These are phyloP conservation scores for Fusarium torulosum DNA, from an alignment of 2,329 filamentous ascomycete genomes.

Conservation along the genomic window DNA sequence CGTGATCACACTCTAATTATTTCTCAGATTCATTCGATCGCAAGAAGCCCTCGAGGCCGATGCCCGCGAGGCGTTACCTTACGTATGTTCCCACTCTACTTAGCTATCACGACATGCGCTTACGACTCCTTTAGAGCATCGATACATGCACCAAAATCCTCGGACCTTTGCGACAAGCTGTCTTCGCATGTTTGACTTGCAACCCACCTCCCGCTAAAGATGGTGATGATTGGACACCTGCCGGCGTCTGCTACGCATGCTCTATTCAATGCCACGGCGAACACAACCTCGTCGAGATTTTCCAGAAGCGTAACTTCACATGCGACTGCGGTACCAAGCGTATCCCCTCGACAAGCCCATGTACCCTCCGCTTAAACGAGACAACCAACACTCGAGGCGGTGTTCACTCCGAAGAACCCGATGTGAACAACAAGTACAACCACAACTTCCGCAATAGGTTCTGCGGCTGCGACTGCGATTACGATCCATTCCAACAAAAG, in stretches of 20 bases:
- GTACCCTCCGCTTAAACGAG: constrained; percentile 79
- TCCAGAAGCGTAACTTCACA: constrained; percentile 93
- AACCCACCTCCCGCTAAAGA: constrained; percentile 79
- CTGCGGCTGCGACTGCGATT: constrained; percentile 89
- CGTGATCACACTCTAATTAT: neutral
- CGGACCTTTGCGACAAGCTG: constrained; percentile 85
- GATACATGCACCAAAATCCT: constrained; percentile 93
- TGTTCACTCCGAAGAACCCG: constrained; percentile 80
- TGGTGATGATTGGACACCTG: constrained; percentile 66
- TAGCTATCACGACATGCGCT: constrained; percentile 33
- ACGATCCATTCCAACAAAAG: constrained; percentile 89
- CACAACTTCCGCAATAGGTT: constrained; percentile 95
- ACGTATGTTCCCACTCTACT: constrained; percentile 67
- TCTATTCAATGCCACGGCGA: constrained; percentile 97
- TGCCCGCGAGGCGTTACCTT: constrained; percentile 93
- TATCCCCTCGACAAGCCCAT: constrained; percentile 77
- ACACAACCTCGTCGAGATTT: constrained; percentile 94
- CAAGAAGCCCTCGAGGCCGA: constrained; percentile 95
- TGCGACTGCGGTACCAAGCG: constrained; percentile 96
- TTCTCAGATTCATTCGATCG: constrained; percentile 80
- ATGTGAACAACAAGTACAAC: constrained; percentile 86
- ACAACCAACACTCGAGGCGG: constrained; percentile 80
- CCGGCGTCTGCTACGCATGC: constrained; percentile 95
- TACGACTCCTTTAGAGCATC: constrained; percentile 75
- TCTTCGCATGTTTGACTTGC: constrained; percentile 95